Evolutionary conservation across 495 filamentous ascomycete genomes (phyloP).

Genomic region (Penicillium turbatum): DNA sequence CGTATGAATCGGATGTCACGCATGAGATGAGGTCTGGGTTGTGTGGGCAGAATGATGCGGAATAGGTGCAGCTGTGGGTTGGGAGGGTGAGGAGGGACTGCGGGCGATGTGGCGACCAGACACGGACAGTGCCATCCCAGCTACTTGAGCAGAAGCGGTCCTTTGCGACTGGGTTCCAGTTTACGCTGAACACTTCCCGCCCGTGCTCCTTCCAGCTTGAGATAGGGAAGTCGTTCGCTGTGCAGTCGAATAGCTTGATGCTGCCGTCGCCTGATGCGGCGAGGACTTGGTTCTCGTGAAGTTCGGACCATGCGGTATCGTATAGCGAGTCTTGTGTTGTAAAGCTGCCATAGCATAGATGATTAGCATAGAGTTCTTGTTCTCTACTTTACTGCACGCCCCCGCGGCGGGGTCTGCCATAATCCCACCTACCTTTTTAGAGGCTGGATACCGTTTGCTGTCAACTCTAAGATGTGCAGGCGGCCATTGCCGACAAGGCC

Average conservation of each 20-base stretch:
- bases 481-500: conserved; percentile 95
- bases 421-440: conserved; percentile 58
- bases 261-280: conserved; percentile 86
- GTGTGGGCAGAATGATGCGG: conserved; percentile 74
- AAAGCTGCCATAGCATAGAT: conserved; percentile 37
- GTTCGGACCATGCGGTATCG: conserved; percentile 89
- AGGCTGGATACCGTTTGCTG: conserved; percentile 73
- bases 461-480: conserved; percentile 75
- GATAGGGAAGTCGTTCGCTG: conserved; percentile 72
- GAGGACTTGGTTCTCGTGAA: conserved; percentile 85
- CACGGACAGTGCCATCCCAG: conserved; percentile 92
- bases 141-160: conserved; percentile 80
- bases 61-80: conserved; percentile 88
- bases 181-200: conserved; percentile 83
- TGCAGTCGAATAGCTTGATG: conserved; percentile 88
- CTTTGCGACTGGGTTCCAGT: conserved; percentile 90
- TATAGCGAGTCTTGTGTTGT: conserved; percentile 97
- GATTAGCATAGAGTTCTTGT: background rate
- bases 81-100: conserved; percentile 78
- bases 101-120: conserved; percentile 75
- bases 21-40: conserved; percentile 72
- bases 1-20: conserved; percentile 77
- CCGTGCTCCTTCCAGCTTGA: conserved; percentile 87
- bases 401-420: conserved; percentile 1
- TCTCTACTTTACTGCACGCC: background rate